Base-by-base conservation (phyloP, 164 flowering plant species). In the Liquidambar formosana region DNA sequence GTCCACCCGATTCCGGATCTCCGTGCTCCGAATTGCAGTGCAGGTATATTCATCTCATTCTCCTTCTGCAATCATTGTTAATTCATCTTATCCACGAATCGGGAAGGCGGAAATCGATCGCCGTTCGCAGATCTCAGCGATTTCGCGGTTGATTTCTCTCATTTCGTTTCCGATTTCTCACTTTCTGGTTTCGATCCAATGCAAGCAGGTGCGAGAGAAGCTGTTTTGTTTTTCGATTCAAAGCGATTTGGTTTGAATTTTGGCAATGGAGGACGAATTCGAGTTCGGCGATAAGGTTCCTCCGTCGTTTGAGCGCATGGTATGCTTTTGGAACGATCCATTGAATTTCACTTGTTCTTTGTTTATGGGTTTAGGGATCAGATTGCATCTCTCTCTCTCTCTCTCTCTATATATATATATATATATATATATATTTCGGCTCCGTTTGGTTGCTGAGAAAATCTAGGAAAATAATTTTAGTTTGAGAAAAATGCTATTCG, bases 251-350 rank as follows among this genome's bases (percentile, higher is more conserved):
- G 33, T 22, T 57, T 25, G 33, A 25, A 13, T 57, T 25, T 26
- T 57, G 33, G 3, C 14, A 26, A 57, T 57, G 60, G 60, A 57
- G 6, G 60, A 57, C 13, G 60, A 57, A 23, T 57, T 25, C 60
- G 60, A 57, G 60, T 57, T 57, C 60, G 60, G 5, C 25, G 60
- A 25, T 57, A 57, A 25, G 16, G 38, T 25, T 25, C 60, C 60
- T 57, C 60, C 60, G 14, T 57, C 60, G 12, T 57, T 57, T 57
- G 60, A 57, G 33, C 60, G 60, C 60, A 13, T 57, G 60, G 60
- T 57, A 57, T 25, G 60, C 33, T 57, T n/a, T 57, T 57, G 15
- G 5, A 49, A 15, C n/a, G 12, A 49, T 49, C 8, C n/a, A 18
- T 49, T n/a, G n/a, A 16, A n/a, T 49, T n/a, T 49, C n/a, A 8